Evolutionary conservation across 306 rosid genomes (phyloP), one percentile per base, ranked within the genome.

Genomic region (Nissolia schottii): DNA sequence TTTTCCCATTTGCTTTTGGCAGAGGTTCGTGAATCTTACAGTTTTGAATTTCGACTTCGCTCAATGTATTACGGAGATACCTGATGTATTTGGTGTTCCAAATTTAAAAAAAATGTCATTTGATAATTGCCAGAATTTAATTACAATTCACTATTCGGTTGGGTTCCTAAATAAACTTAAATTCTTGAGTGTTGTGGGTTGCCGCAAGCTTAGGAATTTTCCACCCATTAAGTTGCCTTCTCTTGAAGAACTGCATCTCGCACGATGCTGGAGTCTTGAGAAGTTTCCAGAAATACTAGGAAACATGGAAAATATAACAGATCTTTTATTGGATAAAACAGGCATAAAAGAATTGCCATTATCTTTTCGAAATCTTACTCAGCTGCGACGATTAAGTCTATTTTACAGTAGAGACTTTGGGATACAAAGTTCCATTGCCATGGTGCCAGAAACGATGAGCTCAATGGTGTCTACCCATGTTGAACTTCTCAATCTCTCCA

Each of bases 201-300:
- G 80, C 37, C 3, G 1, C 15, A 29, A 64, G 37, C 62, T 78
- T 5, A 16, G 0, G 11, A 53, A 4, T 22, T 43, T 78, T 16
- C 46, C 74, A 9, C 32, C 8, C 2, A 1, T 78, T 2, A 71
- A 32, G n/a, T 29, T 64, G 40, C 2, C 34, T 11, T 54, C 20
- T 12, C 78, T 78, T 10, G 69, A 64, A 54, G 0, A 6, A 2
- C 69, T 78, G 0, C 0, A 29, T 0, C 25, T 71, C 11, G 14
- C 40, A 0, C 0, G 2, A 6, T 53, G 73, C 49, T 7, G 13
- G 3, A 38, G 22, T 12, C 73, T 78, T 2, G 28, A 28, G 43
- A 62, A n/a, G 8, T 62, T 70, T 41, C 77, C 77, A 51, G 41
- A 79, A 56, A 57, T 73, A 23, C 38, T n/a, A 43, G 78, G 23